A percentile compares a stretch with the other conserved stretches of the same genome.
Evolutionary conservation across 441 rosid species (phyloP).

Genomic region (Erodium trifolium): DNA sequence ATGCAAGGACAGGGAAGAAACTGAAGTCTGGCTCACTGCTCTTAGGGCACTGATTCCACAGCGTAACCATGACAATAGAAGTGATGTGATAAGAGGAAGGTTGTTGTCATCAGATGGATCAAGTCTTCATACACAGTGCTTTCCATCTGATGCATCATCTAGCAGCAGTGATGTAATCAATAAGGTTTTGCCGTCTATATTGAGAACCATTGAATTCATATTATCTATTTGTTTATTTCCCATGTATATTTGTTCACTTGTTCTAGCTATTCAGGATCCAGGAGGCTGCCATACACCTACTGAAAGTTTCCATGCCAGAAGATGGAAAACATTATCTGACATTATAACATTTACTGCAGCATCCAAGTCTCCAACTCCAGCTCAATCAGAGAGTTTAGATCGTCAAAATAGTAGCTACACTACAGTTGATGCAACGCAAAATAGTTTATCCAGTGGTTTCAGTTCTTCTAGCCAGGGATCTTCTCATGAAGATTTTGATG

Average conservation of each 20-base stretch:
- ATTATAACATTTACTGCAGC: constrained; percentile 62
- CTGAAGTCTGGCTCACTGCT: constrained; percentile 97
- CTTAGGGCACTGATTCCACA: constrained; percentile 81
- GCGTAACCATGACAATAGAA: constrained; percentile 54
- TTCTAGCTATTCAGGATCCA: constrained; percentile 30
- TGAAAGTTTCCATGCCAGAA: constrained; percentile 56
- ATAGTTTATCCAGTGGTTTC: constrained; percentile 91
- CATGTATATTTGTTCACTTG: constrained; percentile 16
- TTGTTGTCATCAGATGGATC: constrained; percentile 79
- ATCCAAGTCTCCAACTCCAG: constrained; percentile 77
- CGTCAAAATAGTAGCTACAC: constrained; percentile 60
- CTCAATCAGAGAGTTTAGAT: constrained; percentile 76
- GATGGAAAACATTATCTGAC: constrained; percentile 54
- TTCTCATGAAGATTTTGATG: constrained; percentile 96
- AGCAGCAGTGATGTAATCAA: constrained; percentile 34
- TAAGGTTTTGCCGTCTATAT: constrained; percentile 31
- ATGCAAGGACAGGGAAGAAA: constrained; percentile 95
- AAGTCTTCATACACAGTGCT: constrained; percentile 73
- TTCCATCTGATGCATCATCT: constrained; percentile 42
- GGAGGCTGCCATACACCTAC: constrained; percentile 33
- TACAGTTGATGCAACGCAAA: constrained; percentile 69
- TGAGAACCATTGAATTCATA: constrained; percentile 1
- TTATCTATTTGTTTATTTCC: constrained; percentile 17
- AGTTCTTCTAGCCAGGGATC: constrained; percentile 98
- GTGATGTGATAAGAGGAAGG: constrained; percentile 71